A percentile compares a stretch with the other conserved stretches of the same genome.
Conservation (phyloP, 805 yeast genomes). For the Priceomyces melissophilus region DNA sequence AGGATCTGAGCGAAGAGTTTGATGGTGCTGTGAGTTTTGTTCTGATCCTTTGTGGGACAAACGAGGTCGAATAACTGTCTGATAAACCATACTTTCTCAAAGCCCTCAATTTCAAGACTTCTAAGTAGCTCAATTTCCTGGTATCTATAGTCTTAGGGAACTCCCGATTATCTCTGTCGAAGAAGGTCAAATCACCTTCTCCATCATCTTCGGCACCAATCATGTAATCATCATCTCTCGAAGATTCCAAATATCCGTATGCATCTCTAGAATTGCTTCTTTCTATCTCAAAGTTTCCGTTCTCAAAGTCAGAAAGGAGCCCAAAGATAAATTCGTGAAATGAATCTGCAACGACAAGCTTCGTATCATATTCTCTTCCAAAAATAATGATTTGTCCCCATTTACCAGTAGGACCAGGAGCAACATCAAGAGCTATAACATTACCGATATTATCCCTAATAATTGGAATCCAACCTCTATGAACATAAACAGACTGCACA, state of each 20-base stretch:
- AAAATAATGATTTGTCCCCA: constrained; percentile 45
- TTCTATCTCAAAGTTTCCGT: constrained; percentile 40
- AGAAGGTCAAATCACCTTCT: constrained; percentile 39
- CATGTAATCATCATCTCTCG: constrained; percentile 39
- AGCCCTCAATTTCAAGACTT: constrained; percentile 39
- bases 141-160: constrained; percentile 27
- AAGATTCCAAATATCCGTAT: constrained; percentile 33
- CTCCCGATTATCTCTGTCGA: constrained; percentile 35
- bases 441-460: constrained; percentile 42
- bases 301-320: constrained; percentile 39
- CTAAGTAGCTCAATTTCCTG: constrained; percentile 36
- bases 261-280: constrained; percentile 28
- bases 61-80: constrained; percentile 36
- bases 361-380: constrained; percentile 45
- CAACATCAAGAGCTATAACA: constrained; percentile 40
- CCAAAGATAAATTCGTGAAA: constrained; percentile 39
- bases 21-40: constrained; percentile 3
- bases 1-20: constrained; percentile 9
- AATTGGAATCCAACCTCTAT: constrained; percentile 41
- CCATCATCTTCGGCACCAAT: constrained; percentile 46
- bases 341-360: constrained; percentile 34
- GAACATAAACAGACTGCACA: constrained; percentile 33
- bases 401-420: constrained; percentile 34
- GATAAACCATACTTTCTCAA: constrained; percentile 37
- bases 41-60: constrained; percentile 30